Evolutionary conservation across 2,329 filamentous ascomycete genomes (phyloP), one percentile per base, ranked within the genome.

Genomic region (Sporothrix curviconia): DNA sequence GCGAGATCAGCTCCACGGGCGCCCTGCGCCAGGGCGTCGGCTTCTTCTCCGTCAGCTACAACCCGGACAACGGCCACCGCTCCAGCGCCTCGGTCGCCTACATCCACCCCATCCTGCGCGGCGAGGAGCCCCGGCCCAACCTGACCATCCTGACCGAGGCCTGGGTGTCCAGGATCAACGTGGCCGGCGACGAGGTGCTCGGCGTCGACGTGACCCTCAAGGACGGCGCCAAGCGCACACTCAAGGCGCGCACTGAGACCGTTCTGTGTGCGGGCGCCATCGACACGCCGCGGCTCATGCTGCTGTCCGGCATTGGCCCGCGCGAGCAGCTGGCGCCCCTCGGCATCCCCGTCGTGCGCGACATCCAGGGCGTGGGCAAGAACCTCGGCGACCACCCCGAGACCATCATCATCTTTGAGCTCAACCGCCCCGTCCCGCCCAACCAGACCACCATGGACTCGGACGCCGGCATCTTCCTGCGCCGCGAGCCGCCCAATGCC

Each of bases 371-470:
- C 52, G 81, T 85, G 11, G 82, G 82, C 57, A 77, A 81, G 70
- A 85, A 85, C 67, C 73, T 85, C 30, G 73, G 80, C 62, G 82
- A 85, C 65, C 82, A 85, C 66, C 77, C 79, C 17, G 80, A 83
- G 69, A 80, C 76, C 57, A 81, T 82, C 66, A 80, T 82, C 68
- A 80, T 82, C 70, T 82, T 88, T 86, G 89, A 94, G 75, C 81
- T 95, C 65, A 90, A 90, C 74, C 83, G 82, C 69, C 86, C 87
- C 30, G 87, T 78, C 2, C 89, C 89, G 14, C 74, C 78, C 49
- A 88, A 90, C 74, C 87, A 92, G 76, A 94, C 89, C 51, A 92
- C 89, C 67, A 92, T 92, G 88, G 89, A 94, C 75, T 95, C 87
- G 24, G 91, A 96, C 68, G 89, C 89, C 3, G 89, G 89, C 62